A percentile compares a stretch with the other conserved stretches of the same genome.
These are phyloP conservation scores for Arthrobotrys musiformis DNA, from an alignment of 2,329 filamentous ascomycete species.

Conservation along the genomic window DNA sequence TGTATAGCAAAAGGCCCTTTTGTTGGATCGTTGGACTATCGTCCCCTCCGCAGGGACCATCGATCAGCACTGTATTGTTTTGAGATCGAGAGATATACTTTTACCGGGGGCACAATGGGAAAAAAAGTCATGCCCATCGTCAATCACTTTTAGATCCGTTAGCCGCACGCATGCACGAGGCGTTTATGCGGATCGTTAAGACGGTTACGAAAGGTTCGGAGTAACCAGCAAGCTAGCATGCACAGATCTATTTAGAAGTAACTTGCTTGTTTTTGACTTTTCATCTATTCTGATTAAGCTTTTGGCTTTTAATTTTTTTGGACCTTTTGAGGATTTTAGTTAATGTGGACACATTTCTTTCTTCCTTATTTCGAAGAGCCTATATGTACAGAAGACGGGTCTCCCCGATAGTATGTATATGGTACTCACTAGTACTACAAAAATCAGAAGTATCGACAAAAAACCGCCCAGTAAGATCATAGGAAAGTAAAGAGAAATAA, in stretches of 20 bases:
- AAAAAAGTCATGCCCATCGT: neutral
- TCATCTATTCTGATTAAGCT: neutral
- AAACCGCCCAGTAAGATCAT: constrained; percentile 14
- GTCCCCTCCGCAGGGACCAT: constrained; percentile 15
- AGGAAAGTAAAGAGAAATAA: constrained; percentile 1
- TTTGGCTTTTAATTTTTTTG: too few species aligned
- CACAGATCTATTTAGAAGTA: too few species aligned
- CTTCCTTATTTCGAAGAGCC: constrained; percentile 1
- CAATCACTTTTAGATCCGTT: neutral
- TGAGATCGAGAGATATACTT: constrained; percentile 45
- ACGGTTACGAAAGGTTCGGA: neutral
- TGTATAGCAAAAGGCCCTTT: constrained; percentile 12
- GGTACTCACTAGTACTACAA: constrained; percentile 9
- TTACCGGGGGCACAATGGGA: neutral
- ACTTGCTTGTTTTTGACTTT: too few species aligned
- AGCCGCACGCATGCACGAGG: neutral
- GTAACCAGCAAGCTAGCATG: neutral
- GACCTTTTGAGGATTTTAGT: neutral
- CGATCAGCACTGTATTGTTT: constrained; percentile 41
- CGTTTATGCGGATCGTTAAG: neutral
- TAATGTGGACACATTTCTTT: constrained; percentile 2
- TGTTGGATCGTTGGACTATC: neutral
- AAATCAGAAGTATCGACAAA: constrained; percentile 3
- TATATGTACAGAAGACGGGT: constrained; percentile 19
- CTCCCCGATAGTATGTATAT: constrained; percentile 15